Evolutionary conservation across 1,139 yeast species (phyloP), one percentile per base, ranked within the genome.

Genomic region (Lodderomyces margitis): DNA sequence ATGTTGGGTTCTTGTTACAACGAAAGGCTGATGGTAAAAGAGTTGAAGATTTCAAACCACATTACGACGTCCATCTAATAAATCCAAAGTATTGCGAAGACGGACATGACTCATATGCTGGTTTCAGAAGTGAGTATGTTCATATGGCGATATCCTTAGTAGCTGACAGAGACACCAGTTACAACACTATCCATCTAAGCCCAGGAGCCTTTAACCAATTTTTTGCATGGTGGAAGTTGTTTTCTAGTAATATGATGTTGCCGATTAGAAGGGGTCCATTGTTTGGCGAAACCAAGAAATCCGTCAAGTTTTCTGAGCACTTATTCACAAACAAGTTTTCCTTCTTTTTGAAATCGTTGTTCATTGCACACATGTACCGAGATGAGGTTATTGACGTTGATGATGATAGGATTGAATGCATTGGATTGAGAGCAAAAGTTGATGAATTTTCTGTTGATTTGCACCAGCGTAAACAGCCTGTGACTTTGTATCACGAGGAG

Each of bases 11-110:
- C 46, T 63, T 75, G 11, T 73, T 84, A 43, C 80, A 83, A 55
- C 64, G 88, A 42, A 60, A 68, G 46, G 52, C 53, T 12, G 59
- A 67, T 46, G 70, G 69, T 2, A 51, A 64, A 3, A 70, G 83
- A 47, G 74, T 86, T 0, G 67, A 70, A 20, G 66, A 77, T 1
- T 80, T 81, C 46, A 70, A 62, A 24, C 88, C 94, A 0, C 97
- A 91, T 59, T 84, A 83, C 58, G 79, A 83, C 3, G 73, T 89
- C 7, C 64, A 75, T 20, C 61, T 88, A 31, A 70, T 65, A 41
- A 80, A 84, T 54, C 96, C 96, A 0, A 68, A 78, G 4, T 78
- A 56, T 54, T 78, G 86, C 3, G 53, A 67, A 9, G 58, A 63
- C 2, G 61, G 56, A 0, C 57, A 64, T 46, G 78, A 73, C 46